Percentiles rank a stretch among this genome's conserved stretches.
Evolutionary conservation across 768 basidiomycete species (phyloP).

Genomic region (Tremella mesenterica): DNA sequence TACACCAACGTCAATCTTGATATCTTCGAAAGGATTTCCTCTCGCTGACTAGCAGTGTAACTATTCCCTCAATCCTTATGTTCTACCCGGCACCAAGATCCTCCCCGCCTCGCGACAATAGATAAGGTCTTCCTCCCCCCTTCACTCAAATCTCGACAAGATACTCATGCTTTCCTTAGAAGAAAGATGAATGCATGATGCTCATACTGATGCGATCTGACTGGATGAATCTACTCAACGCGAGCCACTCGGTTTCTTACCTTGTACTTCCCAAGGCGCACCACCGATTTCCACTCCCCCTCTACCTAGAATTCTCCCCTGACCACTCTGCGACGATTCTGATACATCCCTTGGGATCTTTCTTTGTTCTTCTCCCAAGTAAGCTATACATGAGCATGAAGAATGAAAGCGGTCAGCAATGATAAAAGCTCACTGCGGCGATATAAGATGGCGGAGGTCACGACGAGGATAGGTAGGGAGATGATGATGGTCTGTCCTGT

Average conservation of each 20-base stretch:
- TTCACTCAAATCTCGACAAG: too few species aligned
- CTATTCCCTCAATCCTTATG: conserved; percentile 46
- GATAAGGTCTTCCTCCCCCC: too few species aligned
- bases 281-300: conserved; percentile 25
- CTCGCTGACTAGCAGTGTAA: conserved; percentile 36
- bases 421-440: conserved; percentile 5
- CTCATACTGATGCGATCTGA: too few species aligned
- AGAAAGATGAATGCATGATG: too few species aligned
- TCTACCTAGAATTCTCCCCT: conserved; percentile 16
- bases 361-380: conserved; percentile 28
- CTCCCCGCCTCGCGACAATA: conserved; percentile 19
- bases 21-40: neutral
- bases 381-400: conserved; percentile 9
- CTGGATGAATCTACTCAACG: too few species aligned
- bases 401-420: neutral
- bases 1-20: conserved; percentile 41
- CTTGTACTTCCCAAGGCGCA: conserved; percentile 22
- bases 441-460: conserved; percentile 30
- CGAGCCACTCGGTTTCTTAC: too few species aligned
- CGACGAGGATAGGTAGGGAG: conserved; percentile 29
- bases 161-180: too few species aligned
- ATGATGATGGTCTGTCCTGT: conserved; percentile 27
- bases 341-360: conserved; percentile 9
- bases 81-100: conserved; percentile 44
- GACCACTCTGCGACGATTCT: conserved; percentile 5